Evolutionary conservation across 2,329 filamentous ascomycete species (phyloP).

Genomic region (Blastomyces percursus): DNA sequence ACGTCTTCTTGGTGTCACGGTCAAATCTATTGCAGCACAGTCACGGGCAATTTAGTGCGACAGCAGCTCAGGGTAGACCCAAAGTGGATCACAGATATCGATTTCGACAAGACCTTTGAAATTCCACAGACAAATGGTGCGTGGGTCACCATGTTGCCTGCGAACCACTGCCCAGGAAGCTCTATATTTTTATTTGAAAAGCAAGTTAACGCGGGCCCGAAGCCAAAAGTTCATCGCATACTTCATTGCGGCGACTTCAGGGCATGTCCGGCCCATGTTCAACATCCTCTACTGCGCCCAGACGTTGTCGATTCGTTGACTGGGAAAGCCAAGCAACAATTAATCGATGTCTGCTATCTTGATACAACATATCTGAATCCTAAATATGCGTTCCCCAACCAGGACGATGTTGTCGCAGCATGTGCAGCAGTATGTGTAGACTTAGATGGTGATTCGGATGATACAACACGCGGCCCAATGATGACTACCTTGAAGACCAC

Average conservation of each 20-base stretch:
- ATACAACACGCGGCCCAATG: conserved; percentile 45
- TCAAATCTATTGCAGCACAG: conserved; percentile 89
- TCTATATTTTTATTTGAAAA: conserved; percentile 92
- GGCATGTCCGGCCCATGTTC: conserved; percentile 72
- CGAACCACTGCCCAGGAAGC: conserved; percentile 93
- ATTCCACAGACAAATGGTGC: conserved; percentile 75
- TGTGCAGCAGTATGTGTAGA: conserved; percentile 81
- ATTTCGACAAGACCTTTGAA: conserved; percentile 70
- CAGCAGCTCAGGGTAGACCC: conserved; percentile 77
- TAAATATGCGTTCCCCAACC: conserved; percentile 84
- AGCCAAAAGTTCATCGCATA: conserved; percentile 59
- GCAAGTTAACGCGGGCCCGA: conserved; percentile 48
- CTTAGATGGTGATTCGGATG: conserved; percentile 46
- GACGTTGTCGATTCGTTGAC: conserved; percentile 59
- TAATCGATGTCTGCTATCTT: conserved; percentile 89
- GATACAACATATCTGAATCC: conserved; percentile 96
- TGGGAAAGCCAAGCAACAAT: conserved; percentile 65
- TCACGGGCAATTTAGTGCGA: conserved; percentile 80
- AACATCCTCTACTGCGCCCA: conserved; percentile 70
- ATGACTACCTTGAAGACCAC: conserved; percentile 48
- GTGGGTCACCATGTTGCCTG: conserved; percentile 84
- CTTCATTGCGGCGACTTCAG: conserved; percentile 94
- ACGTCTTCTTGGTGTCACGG: conserved; percentile 84
- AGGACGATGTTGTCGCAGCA: conserved; percentile 74
- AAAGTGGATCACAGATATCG: conserved; percentile 72